Evolutionary conservation across 306 rosid genomes (phyloP).

Genomic region (Malus sylvestris): DNA sequence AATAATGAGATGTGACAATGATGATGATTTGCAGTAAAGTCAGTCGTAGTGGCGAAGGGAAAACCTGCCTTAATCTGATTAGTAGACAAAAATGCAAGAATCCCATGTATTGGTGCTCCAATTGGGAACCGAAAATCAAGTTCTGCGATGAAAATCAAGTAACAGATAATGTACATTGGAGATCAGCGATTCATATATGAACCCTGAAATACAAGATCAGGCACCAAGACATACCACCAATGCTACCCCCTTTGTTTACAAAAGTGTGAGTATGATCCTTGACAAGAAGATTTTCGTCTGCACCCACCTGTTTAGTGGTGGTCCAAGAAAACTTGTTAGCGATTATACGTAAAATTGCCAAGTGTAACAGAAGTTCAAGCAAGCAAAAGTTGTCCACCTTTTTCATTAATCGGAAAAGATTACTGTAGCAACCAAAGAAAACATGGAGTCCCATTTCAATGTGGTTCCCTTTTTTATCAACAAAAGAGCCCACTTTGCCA

Average conservation of each 20-base stretch:
- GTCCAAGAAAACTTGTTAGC: conserved; percentile 9
- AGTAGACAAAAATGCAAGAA: conserved; percentile 84
- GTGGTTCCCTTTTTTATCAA: conserved; percentile 85
- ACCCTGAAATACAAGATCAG: conserved; percentile 7
- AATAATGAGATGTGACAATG: background rate
- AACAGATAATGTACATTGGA: conserved; percentile 8
- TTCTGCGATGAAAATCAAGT: conserved; percentile 51
- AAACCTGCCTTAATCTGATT: conserved; percentile 74
- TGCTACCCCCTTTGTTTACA: conserved; percentile 89
- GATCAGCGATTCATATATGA: background rate
- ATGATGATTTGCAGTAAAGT: background rate
- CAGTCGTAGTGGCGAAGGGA: background rate
- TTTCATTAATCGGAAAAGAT: conserved; percentile 93
- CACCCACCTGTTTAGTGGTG: conserved; percentile 65
- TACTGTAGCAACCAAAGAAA: conserved; percentile 94
- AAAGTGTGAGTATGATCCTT: conserved; percentile 97
- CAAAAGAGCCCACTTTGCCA: conserved; percentile 97
- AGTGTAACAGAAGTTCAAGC: background rate
- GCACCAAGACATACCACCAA: conserved; percentile 63
- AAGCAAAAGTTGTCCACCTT: conserved; percentile 47
- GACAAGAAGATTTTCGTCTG: conserved; percentile 75
- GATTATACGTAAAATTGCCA: background rate
- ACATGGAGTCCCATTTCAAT: conserved; percentile 99
- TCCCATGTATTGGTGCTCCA: conserved; percentile 96
- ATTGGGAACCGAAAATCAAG: conserved; percentile 92